phyloP scores from a whole-genome alignment of 2,329 filamentous ascomycete species.

The Blastomyces emzantsi region DNA sequence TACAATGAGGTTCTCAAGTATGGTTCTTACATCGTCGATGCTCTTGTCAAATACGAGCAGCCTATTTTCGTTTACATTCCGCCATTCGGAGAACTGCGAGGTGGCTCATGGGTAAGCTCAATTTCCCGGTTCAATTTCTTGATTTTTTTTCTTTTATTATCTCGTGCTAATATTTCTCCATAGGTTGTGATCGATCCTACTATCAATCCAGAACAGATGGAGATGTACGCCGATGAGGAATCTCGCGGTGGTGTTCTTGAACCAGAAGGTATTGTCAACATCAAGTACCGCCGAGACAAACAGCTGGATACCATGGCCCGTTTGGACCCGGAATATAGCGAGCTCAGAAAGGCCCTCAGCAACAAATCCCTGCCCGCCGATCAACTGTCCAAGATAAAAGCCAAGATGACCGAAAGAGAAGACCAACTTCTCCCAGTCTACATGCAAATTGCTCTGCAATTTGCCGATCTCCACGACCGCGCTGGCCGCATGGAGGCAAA shows the following conservation, averaged over 20 bases:
- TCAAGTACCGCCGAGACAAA: slow-evolving; percentile 97
- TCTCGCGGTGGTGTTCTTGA: slow-evolving; percentile 94
- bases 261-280: slow-evolving; percentile 94
- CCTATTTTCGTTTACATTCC: slow-evolving; percentile 99
- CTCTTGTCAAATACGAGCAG: slow-evolving; percentile 96
- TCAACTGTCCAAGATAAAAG: slow-evolving; percentile 68
- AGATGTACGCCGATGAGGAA: slow-evolving; percentile 98
- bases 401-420: slow-evolving; percentile 76
- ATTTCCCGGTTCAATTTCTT: not conserved
- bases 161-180: slow-evolving; percentile 24
- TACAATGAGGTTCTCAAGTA: slow-evolving; percentile 99
- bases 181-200: slow-evolving; percentile 93
- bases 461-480: slow-evolving; percentile 93
- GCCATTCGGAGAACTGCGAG: slow-evolving; percentile 90
- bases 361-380: slow-evolving; percentile 62
- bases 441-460: slow-evolving; percentile 89
- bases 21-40: slow-evolving; percentile 97
- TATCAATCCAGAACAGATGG: slow-evolving; percentile 94
- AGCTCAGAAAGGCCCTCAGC: slow-evolving; percentile 69
- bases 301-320: slow-evolving; percentile 97
- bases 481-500: slow-evolving; percentile 98
- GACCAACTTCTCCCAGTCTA: slow-evolving; percentile 87
- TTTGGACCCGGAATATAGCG: slow-evolving; percentile 72
- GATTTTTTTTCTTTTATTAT: not conserved
- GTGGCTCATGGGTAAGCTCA: slow-evolving; percentile 76